Evolutionary conservation across 257 asterid species (phyloP).

Genomic region (Verbascum thapsus): DNA sequence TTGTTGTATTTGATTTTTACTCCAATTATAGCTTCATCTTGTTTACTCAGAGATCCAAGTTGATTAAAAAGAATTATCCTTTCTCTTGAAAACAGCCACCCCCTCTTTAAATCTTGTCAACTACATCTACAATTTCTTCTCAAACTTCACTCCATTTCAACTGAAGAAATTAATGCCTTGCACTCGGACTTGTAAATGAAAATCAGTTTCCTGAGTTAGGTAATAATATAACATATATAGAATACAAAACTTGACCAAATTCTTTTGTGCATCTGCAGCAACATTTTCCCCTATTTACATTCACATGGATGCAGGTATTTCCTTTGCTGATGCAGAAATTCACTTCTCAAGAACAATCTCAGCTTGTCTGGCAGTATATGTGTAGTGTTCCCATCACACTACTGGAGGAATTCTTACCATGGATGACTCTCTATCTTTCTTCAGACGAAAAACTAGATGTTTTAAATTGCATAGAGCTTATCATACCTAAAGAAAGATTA

Average conservation of each 20-base stretch:
- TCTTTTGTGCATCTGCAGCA: neutral
- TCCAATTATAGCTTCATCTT: constrained; percentile 1
- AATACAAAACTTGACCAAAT: neutral
- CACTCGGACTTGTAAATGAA: neutral
- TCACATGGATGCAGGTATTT: constrained; percentile 61
- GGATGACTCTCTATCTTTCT: constrained; percentile 62
- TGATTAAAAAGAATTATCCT: constrained; percentile 11
- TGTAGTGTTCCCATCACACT: constrained; percentile 74
- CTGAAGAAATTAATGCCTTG: neutral
- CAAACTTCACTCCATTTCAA: neutral
- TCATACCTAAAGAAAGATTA: constrained; percentile 64
- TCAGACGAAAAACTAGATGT: constrained; percentile 56
- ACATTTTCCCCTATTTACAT: neutral
- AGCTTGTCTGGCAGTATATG: constrained; percentile 79
- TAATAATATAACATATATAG: neutral
- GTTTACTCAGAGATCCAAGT: neutral
- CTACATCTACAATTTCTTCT: neutral
- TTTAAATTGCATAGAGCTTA: constrained; percentile 50
- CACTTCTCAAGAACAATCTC: constrained; percentile 64
- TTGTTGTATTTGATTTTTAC: constrained; percentile 9
- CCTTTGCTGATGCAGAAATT: constrained; percentile 62
- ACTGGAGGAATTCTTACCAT: constrained; percentile 74
- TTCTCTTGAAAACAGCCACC: neutral
- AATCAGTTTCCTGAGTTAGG: neutral
- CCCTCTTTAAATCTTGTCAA: neutral